A percentile compares a stretch with the other conserved stretches of the same genome.
Conservation (phyloP, 1,139 yeast species). For the Candida sojae region DNA sequence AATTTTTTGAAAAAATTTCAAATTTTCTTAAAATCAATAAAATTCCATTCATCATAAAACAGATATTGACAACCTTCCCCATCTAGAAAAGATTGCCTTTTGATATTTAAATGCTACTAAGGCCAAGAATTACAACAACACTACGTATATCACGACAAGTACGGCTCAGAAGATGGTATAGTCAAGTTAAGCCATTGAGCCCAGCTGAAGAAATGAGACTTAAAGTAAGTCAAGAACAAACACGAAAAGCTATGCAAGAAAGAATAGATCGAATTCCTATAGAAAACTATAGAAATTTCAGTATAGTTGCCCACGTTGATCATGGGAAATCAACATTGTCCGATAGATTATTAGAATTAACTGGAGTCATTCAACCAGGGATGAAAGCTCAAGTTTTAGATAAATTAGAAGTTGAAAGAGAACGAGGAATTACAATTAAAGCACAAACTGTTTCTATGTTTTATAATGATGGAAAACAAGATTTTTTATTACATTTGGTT, state of each 20-base stretch:
- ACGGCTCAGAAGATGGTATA: neutral
- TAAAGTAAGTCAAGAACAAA: constrained; percentile 32
- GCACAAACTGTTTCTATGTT: constrained; percentile 97
- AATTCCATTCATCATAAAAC: too few species aligned
- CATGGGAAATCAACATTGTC: constrained; percentile 95
- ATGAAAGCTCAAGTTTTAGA: constrained; percentile 87
- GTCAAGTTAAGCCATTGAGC: constrained; percentile 4
- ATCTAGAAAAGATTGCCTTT: neutral
- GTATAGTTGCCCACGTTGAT: constrained; percentile 96
- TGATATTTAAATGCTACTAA: constrained; percentile 1
- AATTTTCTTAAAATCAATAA: too few species aligned
- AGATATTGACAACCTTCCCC: neutral
- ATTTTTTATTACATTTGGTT: constrained; percentile 83
- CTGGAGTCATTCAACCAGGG: constrained; percentile 83
- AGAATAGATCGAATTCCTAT: constrained; percentile 75
- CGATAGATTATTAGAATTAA: constrained; percentile 81
- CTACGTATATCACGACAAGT: neutral
- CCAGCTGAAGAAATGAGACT: constrained; percentile 31
- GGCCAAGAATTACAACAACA: neutral
- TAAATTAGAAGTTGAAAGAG: constrained; percentile 89
- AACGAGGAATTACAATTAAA: constrained; percentile 93
- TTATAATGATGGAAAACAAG: constrained; percentile 67
- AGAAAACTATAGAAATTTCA: constrained; percentile 82
- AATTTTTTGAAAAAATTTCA: too few species aligned
- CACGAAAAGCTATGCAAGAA: constrained; percentile 40